Evolutionary conservation across 2,329 filamentous ascomycete genomes (phyloP).

Genomic region (Colletotrichum kahawae): DNA sequence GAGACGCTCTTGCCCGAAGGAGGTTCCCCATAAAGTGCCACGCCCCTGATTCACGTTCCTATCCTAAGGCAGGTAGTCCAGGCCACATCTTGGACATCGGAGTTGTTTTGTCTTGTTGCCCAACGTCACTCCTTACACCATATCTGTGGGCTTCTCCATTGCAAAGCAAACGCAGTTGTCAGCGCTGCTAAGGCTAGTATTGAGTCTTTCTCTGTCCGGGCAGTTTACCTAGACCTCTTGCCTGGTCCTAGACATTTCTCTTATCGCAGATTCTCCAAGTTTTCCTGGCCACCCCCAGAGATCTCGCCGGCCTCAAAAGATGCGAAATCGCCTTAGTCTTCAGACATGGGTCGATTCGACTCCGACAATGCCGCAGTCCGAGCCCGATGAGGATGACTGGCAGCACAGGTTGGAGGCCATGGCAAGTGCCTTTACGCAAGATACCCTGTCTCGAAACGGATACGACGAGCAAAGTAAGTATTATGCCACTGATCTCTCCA

Average conservation of each 20-base stretch:
- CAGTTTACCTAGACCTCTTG: not conserved
- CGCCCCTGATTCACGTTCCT: not conserved
- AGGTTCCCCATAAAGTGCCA: not conserved
- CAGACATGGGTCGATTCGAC: slow-evolving; percentile 13
- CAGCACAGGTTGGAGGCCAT: not conserved
- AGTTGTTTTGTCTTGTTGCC: not conserved
- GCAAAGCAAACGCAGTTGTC: not conserved
- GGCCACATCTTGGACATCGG: not conserved
- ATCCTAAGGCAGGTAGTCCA: not conserved
- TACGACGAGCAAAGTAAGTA: slow-evolving; percentile 19
- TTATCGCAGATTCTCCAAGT: not conserved
- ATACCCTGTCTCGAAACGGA: not conserved
- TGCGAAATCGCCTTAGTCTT: slow-evolving; percentile 12
- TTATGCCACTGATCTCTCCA: not conserved
- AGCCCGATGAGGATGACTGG: not conserved
- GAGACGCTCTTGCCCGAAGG: not conserved
- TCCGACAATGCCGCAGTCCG: not conserved
- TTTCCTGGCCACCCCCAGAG: not conserved
- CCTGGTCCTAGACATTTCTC: not conserved
- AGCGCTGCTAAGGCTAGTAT: not conserved
- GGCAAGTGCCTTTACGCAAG: not conserved
- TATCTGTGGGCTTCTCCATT: not conserved
- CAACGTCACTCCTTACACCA: not conserved
- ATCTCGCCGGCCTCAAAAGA: not conserved
- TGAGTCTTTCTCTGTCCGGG: not conserved